A percentile compares a stretch with the other conserved stretches of the same genome.
Conservation (phyloP, 202 grass and related monocot genomes). For the Hordeum pubiflorum region DNA sequence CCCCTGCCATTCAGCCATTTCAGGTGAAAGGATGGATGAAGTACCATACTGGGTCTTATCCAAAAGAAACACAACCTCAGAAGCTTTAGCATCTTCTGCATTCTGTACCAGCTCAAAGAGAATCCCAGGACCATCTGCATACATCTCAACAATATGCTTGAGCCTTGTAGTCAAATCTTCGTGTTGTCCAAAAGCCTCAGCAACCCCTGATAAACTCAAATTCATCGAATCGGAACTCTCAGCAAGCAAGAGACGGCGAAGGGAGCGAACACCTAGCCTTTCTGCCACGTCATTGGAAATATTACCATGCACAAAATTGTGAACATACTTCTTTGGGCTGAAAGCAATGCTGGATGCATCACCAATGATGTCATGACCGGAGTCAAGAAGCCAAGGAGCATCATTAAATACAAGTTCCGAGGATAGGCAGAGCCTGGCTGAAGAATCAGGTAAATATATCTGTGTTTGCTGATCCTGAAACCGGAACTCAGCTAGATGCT, state of each 20-base stretch:
- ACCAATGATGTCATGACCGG: slow-evolving; percentile 41
- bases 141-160: slow-evolving; percentile 98
- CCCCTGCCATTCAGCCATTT: slow-evolving; percentile 99
- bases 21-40: slow-evolving; percentile 96
- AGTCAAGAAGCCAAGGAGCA: slow-evolving; percentile 89
- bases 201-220: slow-evolving; percentile 92
- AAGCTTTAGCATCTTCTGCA: slow-evolving; percentile 93
- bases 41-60: slow-evolving; percentile 95
- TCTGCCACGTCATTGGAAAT: slow-evolving; percentile 96
- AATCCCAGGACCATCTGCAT: slow-evolving; percentile 95
- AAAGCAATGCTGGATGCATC: slow-evolving; percentile 48
- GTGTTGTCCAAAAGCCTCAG: slow-evolving; percentile 95
- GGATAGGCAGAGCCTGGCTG: slow-evolving; percentile 69
- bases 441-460: slow-evolving; percentile 91
- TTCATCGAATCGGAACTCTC: slow-evolving; percentile 99
- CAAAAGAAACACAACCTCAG: slow-evolving; percentile 92
- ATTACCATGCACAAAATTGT: slow-evolving; percentile 97
- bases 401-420: slow-evolving; percentile 95
- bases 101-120: slow-evolving; percentile 98
- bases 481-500: slow-evolving; percentile 76
- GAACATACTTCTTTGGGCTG: slow-evolving; percentile 55
- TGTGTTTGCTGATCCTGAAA: slow-evolving; percentile 76
- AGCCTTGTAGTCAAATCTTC: slow-evolving; percentile 95
- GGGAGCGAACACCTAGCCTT: slow-evolving; percentile 89
- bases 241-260: slow-evolving; percentile 85